These are phyloP conservation scores for Tricladium varicosporioides DNA, from an alignment of 2,329 filamentous ascomycete genomes.

Conservation along the genomic window DNA sequence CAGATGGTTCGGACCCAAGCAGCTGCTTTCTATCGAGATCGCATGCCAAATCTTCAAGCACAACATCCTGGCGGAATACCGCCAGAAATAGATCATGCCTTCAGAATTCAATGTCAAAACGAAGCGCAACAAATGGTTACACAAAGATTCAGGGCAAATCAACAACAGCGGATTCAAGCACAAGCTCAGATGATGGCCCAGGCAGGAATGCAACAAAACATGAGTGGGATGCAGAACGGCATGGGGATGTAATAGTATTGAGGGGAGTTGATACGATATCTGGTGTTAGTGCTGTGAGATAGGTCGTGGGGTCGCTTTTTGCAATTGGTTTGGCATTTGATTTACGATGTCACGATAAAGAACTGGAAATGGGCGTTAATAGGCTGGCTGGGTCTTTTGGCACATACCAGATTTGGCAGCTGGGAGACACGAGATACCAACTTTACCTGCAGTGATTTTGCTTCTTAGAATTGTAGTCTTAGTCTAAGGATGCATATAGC, in stretches of 20 bases:
- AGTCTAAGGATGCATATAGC: background rate
- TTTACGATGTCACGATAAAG: background rate
- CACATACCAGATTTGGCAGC: too few species aligned
- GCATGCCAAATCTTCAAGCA: constrained; percentile 19
- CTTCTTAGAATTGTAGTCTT: background rate
- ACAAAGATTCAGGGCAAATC: background rate
- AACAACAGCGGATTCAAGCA: background rate
- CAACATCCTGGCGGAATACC: constrained; percentile 9
- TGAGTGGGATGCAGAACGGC: constrained; percentile 32
- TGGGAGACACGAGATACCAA: too few species aligned
- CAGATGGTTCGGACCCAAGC: constrained; percentile 24
- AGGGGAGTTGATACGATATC: background rate
- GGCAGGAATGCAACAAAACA: constrained; percentile 17
- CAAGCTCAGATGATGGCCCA: constrained; percentile 27
- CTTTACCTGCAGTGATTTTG: background rate
- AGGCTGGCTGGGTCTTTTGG: background rate
- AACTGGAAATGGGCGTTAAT: background rate
- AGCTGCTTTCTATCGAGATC: constrained; percentile 27
- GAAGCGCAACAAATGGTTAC: constrained; percentile 2
- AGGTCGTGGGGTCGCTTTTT: background rate
- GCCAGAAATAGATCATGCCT: background rate
- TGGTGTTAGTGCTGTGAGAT: background rate
- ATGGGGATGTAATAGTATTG: constrained; percentile 26
- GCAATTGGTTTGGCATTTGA: background rate
- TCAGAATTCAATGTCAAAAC: constrained; percentile 4